Evolutionary conservation across 331 rosid species (phyloP), one percentile per base, ranked within the genome.

Genomic region (Spiraea crenata): DNA sequence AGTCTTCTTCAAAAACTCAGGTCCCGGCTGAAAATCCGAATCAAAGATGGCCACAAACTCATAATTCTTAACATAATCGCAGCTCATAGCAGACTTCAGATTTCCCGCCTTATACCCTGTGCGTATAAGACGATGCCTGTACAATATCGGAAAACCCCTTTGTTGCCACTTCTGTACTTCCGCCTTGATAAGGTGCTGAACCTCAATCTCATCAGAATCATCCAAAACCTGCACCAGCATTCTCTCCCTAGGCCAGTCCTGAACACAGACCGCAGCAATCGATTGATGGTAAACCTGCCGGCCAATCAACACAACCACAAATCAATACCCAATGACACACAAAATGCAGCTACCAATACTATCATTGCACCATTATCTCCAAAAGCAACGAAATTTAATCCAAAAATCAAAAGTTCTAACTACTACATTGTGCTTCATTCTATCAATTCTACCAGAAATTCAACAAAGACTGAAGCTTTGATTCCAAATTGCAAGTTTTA

Each of bases 1-100:
- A 34, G 97, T 89, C 83, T 89, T 93, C 92, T 91, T 89, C 74
- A 93, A 87, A 85, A 91, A 93, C 74, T 91, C 99, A 1, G 97
- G 96, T 10, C 92, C 86, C 19, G 99, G 99, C 80, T 93, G 99
- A 82, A 93, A 93, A 87, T 93, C 99, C 31, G 99, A 89, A 86
- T 93, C 99, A 57, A 93, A 91, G 74, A 93, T 93, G 19, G 96
- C 97, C 67, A 93, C 99, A 86, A 84, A 93, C 83, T 93, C 97
- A 55, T 87, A 93, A 74, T 93, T 88, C 81, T 91, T 89, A 34
- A 93, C 97, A 86, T 25, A 25, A 25, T 25, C 31, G 31, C 31
- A 25, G 31, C 31, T 25, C 31, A 25, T 25, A 25, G 31, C 31
- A 25, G 31, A 25, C 31, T 25, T 25, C 31, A 25, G 31, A 25